Evolutionary conservation across 352 stramenopile genomes (phyloP).

Genomic region (Globisporangium takayamanum): DNA sequence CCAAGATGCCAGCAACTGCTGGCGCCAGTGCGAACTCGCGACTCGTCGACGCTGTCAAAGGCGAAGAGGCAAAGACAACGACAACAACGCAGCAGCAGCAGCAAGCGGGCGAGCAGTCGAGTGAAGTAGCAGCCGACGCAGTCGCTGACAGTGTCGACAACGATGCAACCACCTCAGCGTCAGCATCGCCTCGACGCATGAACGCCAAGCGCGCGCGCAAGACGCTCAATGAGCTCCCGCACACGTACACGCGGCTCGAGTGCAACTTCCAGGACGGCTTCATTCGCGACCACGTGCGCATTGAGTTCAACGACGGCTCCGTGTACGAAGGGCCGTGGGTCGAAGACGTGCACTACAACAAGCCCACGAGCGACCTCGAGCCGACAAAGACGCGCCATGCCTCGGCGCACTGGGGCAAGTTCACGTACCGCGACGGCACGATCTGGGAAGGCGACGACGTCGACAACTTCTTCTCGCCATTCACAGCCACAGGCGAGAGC

Average conservation of each 20-base stretch:
- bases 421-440: slow-evolving; percentile 60
- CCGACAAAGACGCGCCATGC: slow-evolving; percentile 45
- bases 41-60: slow-evolving; percentile 1
- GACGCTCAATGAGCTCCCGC: slow-evolving; percentile 33
- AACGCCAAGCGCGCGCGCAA: slow-evolving; percentile 9
- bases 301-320: slow-evolving; percentile 78
- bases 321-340: slow-evolving; percentile 79
- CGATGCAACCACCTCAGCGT: not conserved
- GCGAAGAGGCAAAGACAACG: not conserved
- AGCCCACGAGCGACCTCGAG: slow-evolving; percentile 29
- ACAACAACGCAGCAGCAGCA: not conserved
- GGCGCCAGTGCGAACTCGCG: not conserved
- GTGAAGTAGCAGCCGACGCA: not conserved
- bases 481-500: slow-evolving; percentile 45
- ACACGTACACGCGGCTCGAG: slow-evolving; percentile 68
- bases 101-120: not conserved
- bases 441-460: slow-evolving; percentile 72
- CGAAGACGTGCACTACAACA: slow-evolving; percentile 46
- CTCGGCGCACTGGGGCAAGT: slow-evolving; percentile 62
- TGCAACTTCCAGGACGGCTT: slow-evolving; percentile 63
- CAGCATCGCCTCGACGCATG: not conserved
- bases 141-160: not conserved
- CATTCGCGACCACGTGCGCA: slow-evolving; percentile 52
- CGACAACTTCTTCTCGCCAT: slow-evolving; percentile 80
- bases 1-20: slow-evolving; percentile 1